Percentiles rank a stretch among this genome's conserved stretches.
Evolutionary conservation across 1,284 basidiomycete species (phyloP).

Genomic region (Anthracocystis walkeri): DNA sequence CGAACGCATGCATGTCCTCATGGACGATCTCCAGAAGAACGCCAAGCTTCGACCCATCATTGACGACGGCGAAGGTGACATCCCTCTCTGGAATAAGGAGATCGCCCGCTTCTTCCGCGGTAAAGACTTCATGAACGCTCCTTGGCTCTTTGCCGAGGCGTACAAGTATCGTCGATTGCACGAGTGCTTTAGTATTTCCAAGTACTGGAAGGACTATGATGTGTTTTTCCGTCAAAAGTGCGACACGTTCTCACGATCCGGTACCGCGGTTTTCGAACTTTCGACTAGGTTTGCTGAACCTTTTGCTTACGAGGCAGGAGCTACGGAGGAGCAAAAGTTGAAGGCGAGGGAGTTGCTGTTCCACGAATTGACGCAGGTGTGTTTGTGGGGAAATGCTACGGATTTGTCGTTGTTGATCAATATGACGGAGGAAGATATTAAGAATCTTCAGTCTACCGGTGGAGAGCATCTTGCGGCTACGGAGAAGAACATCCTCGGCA

Average conservation of each 20-base stretch:
- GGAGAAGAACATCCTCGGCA: conserved; percentile 93
- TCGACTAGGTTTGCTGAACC: conserved; percentile 92
- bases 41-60: conserved; percentile 77
- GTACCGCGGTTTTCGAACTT: conserved; percentile 92
- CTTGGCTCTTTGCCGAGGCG: conserved; percentile 79
- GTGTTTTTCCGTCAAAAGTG: conserved; percentile 75
- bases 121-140: conserved; percentile 91
- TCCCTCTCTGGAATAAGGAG: conserved; percentile 94
- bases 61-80: conserved; percentile 92
- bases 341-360: conserved; percentile 91
- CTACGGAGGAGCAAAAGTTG: conserved; percentile 75
- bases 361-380: conserved; percentile 85
- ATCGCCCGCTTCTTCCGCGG: conserved; percentile 81
- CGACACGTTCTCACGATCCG: conserved; percentile 93
- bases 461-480: conserved; percentile 94
- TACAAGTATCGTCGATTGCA: conserved; percentile 96
- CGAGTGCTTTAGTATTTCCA: conserved; percentile 93
- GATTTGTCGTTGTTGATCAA: conserved; percentile 95
- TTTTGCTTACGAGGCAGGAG: conserved; percentile 76
- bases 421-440: conserved; percentile 99
- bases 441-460: conserved; percentile 94
- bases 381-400: conserved; percentile 72
- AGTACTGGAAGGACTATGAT: conserved; percentile 82
- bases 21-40: conserved; percentile 71
- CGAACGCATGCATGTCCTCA: conserved; percentile 72